These are phyloP conservation scores for Colletotrichum australisinense DNA, from an alignment of 2,329 filamentous ascomycete species.

Conservation along the genomic window DNA sequence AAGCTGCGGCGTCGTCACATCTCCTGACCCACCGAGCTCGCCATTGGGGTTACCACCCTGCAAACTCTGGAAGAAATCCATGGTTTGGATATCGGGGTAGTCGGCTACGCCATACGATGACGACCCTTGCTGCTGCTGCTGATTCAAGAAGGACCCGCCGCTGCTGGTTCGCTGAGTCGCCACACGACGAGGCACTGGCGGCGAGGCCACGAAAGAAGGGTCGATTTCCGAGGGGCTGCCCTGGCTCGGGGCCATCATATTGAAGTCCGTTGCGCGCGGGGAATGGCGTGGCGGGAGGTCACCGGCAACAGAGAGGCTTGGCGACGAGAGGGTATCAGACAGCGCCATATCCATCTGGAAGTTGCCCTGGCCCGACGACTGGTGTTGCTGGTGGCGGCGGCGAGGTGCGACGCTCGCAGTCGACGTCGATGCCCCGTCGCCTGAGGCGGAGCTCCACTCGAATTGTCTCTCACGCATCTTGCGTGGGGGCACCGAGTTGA, in stretches of 20 bases:
- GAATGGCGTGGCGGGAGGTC: slow-evolving; percentile 53
- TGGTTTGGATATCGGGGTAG: slow-evolving; percentile 61
- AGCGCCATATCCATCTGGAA: slow-evolving; percentile 49
- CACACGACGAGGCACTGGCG: slow-evolving; percentile 50
- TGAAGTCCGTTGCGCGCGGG: slow-evolving; percentile 52
- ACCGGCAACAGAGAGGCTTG: slow-evolving; percentile 50
- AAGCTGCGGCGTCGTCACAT: slow-evolving; percentile 60
- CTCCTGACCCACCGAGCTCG: slow-evolving; percentile 37
- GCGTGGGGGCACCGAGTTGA: slow-evolving; percentile 59
- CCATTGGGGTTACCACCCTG: slow-evolving; percentile 43
- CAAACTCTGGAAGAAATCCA: slow-evolving; percentile 66
- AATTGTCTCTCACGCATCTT: slow-evolving; percentile 33
- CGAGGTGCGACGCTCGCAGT: slow-evolving; percentile 37
- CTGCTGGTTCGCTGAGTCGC: slow-evolving; percentile 47
- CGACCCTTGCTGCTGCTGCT: slow-evolving; percentile 46
- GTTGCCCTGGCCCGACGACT: slow-evolving; percentile 36
- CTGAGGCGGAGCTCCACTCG: slow-evolving; percentile 44
- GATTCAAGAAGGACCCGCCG: slow-evolving; percentile 45
- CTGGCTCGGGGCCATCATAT: slow-evolving; percentile 44
- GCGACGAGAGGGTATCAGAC: slow-evolving; percentile 55
- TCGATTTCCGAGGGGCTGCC: slow-evolving; percentile 50
- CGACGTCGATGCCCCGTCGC: slow-evolving; percentile 41
- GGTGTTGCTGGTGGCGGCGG: slow-evolving; percentile 38
- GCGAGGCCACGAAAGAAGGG: slow-evolving; percentile 58
- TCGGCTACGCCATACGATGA: slow-evolving; percentile 44